phyloP scores from a whole-genome alignment of 169 alveolate genomes.

The Perkinsus chesapeaki region DNA sequence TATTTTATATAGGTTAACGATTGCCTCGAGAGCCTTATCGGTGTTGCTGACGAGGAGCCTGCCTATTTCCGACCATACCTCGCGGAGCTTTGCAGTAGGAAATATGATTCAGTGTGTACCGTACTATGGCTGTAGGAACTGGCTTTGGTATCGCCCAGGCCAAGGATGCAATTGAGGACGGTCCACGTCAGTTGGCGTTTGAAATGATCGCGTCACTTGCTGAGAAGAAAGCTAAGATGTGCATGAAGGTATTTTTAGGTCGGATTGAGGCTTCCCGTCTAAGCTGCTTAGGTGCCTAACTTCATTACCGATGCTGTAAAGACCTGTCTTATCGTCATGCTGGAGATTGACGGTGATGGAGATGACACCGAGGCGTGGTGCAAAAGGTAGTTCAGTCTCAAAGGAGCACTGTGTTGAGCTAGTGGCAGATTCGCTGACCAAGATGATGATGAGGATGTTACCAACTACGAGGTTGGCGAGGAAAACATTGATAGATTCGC shows the following conservation, averaged over 20 bases:
- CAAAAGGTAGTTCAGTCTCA: not conserved
- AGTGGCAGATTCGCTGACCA: slow-evolving; percentile 51
- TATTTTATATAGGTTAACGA: not conserved
- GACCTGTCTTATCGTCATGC: slow-evolving; percentile 56
- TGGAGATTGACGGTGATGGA: slow-evolving; percentile 64
- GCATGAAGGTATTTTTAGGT: not conserved
- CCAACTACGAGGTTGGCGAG: slow-evolving; percentile 62
- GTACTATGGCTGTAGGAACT: not conserved
- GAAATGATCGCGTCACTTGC: not conserved
- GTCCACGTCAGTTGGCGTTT: not conserved
- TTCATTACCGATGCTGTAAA: slow-evolving; percentile 49
- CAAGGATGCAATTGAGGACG: not conserved
- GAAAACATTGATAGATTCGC: slow-evolving; percentile 71
- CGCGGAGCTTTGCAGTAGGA: not conserved
- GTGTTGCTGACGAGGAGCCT: not conserved
- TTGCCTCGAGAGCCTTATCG: not conserved
- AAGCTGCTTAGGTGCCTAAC: slow-evolving; percentile 25
- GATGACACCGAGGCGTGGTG: slow-evolving; percentile 30
- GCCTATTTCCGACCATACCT: not conserved
- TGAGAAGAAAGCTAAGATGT: not conserved
- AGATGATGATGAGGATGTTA: slow-evolving; percentile 57
- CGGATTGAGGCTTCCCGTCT: not conserved
- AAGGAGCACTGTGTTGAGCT: slow-evolving; percentile 57
- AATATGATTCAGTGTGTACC: not conserved
- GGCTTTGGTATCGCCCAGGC: not conserved